Evolutionary conservation across 2,329 filamentous ascomycete species (phyloP), one percentile per base, ranked within the genome.

Genomic region (Botrytis porri): DNA sequence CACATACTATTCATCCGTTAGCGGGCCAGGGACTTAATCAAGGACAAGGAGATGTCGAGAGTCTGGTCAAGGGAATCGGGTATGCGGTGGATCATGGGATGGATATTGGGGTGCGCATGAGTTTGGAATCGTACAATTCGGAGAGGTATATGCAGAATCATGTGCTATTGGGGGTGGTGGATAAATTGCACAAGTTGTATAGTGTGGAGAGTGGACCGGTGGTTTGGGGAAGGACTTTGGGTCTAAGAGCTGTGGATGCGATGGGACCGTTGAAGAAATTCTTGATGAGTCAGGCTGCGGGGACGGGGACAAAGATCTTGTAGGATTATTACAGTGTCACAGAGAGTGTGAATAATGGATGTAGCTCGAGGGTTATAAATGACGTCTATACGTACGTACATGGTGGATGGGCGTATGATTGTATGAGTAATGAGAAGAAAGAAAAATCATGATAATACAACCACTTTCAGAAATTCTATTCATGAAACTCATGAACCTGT

Each of bases 11-110:
- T 76, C 96, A 99, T 81, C 96, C 96, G 0, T 90, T 99, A 6
- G 96, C 94, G 1, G 96, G 96, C 0, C 96, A 98, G 82, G 96
- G 96, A 1, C 86, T 99, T 22, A 99, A 99, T 80, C 92, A 97
- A 78, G 96, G 96, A 1, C 91, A 98, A 75, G 94, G 90, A 29
- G 96, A 99, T 80, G 92, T 96, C 0, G 90, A 93, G 78, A 92
- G 92, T 70, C 88, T 99, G 0, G 89, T 90, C 10, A 87, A 86
- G 75, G 90, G 90, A 0, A 92, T 99, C 69, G 89, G 90, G 74
- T 91, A 91, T 77, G 92, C 94, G 5, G 90, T 97, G 29, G 84
- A 86, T 61, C 93, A 96, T 75, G 96, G 96, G 0, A 92, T 94
- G 85, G 96, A 99, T 80, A 88, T 98, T 45, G 96, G 96, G 37